Conservation (phyloP, 352 stramenopile species). For the Phytophthora pistaciae region DNA sequence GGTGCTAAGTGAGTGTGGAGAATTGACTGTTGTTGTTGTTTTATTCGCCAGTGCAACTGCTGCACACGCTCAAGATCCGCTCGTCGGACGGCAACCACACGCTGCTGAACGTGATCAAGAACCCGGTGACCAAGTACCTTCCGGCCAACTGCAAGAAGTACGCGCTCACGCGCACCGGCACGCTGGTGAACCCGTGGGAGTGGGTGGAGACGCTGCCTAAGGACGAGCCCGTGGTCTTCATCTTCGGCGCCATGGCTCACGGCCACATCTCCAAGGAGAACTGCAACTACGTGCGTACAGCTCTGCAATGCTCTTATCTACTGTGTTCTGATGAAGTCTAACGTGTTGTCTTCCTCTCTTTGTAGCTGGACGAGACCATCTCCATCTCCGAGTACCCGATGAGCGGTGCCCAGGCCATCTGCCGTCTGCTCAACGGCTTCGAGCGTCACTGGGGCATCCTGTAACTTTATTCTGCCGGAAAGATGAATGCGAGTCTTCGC, state of each 20-base stretch:
- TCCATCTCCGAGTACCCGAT: constrained; percentile 99
- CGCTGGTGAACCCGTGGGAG: constrained; percentile 95
- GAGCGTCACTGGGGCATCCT: constrained; percentile 99
- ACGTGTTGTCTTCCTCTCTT: constrained; percentile 11
- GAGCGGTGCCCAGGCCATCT: constrained; percentile 97
- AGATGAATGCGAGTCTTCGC: background rate
- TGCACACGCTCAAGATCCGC: constrained; percentile 99
- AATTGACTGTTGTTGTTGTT: constrained; percentile 31
- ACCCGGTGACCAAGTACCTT: constrained; percentile 98
- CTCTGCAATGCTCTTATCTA: background rate
- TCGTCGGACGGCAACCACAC: constrained; percentile 97
- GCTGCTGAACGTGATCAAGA: constrained; percentile 99
- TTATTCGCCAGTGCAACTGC: constrained; percentile 94
- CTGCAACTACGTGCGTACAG: constrained; percentile 93
- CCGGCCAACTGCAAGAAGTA: constrained; percentile 96
- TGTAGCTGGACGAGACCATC: constrained; percentile 96
- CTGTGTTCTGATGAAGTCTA: constrained; percentile 6
- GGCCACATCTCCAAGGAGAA: constrained; percentile 97
- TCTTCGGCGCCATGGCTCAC: constrained; percentile 98
- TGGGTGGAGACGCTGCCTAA: constrained; percentile 94
- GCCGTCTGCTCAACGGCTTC: constrained; percentile 96
- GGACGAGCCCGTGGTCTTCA: constrained; percentile 96
- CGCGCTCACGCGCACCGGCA: constrained; percentile 94
- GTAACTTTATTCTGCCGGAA: constrained; percentile 66
- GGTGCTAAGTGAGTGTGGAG: constrained; percentile 2